Evolutionary conservation across 768 basidiomycete genomes (phyloP).

Genomic region (Pulveroboletus sp.): DNA sequence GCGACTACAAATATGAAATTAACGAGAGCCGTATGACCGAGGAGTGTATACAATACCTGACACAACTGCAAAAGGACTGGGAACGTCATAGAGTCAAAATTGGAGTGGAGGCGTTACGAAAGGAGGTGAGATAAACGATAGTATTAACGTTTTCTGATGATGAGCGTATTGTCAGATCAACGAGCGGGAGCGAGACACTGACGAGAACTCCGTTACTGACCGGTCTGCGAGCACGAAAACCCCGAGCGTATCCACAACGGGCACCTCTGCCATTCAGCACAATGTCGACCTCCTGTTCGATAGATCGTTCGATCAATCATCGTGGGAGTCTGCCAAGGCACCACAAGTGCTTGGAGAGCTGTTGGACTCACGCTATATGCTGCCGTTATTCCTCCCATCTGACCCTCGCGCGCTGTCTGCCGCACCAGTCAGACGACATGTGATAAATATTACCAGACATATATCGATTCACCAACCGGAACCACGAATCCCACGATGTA

Average conservation of each 20-base stretch:
- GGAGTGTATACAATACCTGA: conserved; percentile 91
- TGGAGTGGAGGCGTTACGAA: conserved; percentile 79
- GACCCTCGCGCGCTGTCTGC: conserved; percentile 76
- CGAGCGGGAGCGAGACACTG: conserved; percentile 39
- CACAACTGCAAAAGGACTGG: conserved; percentile 96
- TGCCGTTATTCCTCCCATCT: conserved; percentile 79
- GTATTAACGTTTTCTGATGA: background rate
- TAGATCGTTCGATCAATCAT: conserved; percentile 51
- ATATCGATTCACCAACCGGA: conserved; percentile 22
- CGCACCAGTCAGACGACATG: conserved; percentile 42
- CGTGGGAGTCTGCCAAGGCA: conserved; percentile 75
- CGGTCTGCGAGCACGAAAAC: conserved; percentile 35
- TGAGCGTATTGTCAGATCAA: conserved; percentile 43
- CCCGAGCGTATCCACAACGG: conserved; percentile 30
- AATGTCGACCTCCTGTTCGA: conserved; percentile 82
- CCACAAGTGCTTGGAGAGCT: conserved; percentile 86
- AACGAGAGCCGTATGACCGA: conserved; percentile 90
- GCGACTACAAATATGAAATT: conserved; percentile 92
- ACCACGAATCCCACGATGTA: conserved; percentile 36
- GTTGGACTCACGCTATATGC: conserved; percentile 89
- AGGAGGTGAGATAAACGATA: conserved; percentile 50
- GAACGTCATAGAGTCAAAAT: conserved; percentile 85
- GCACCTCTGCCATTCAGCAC: conserved; percentile 40
- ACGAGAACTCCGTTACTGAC: conserved; percentile 32
- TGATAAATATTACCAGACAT: conserved; percentile 17